Percentiles rank a stretch among this genome's conserved stretches.
Evolutionary conservation across 2,329 filamentous ascomycete species (phyloP).

Genomic region (Talaromyces sp.): DNA sequence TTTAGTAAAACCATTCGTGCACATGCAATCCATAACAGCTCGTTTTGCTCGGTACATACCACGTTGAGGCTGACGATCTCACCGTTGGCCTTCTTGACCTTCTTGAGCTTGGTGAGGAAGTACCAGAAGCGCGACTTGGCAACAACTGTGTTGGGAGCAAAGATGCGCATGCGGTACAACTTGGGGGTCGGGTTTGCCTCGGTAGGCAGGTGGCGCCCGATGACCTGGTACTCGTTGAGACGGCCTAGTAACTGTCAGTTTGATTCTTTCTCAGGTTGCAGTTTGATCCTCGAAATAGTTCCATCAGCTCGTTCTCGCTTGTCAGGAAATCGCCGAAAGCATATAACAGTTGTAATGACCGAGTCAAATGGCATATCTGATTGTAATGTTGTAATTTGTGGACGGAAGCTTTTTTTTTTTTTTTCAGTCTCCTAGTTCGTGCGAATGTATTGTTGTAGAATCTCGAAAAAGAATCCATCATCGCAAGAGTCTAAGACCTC

Average conservation of each 20-base stretch:
- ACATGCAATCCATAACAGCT: too few species aligned
- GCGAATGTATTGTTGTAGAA: background rate
- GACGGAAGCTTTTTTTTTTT: background rate
- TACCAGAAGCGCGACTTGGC: constrained; percentile 99
- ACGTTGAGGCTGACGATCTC: constrained; percentile 97
- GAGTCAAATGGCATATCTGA: background rate
- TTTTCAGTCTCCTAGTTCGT: background rate
- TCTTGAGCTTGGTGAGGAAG: constrained; percentile 97
- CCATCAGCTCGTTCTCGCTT: constrained; percentile 12
- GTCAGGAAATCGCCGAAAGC: background rate
- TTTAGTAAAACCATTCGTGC: constrained; percentile 9
- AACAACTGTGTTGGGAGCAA: constrained; percentile 94
- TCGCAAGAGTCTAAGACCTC: background rate
- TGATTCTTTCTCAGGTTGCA: background rate
- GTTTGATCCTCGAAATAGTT: background rate
- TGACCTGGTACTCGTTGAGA: constrained; percentile 99
- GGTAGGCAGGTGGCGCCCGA: constrained; percentile 97
- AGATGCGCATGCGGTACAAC: constrained; percentile 99
- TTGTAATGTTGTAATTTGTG: background rate
- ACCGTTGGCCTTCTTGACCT: constrained; percentile 99
- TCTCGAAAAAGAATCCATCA: background rate
- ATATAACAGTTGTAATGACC: background rate
- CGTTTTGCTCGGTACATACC: constrained; percentile 64
- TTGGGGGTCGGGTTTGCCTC: constrained; percentile 96
- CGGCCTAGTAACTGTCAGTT: constrained; percentile 65